Conservation (phyloP, 805 yeast species). For the Lipomyces sp. region DNA sequence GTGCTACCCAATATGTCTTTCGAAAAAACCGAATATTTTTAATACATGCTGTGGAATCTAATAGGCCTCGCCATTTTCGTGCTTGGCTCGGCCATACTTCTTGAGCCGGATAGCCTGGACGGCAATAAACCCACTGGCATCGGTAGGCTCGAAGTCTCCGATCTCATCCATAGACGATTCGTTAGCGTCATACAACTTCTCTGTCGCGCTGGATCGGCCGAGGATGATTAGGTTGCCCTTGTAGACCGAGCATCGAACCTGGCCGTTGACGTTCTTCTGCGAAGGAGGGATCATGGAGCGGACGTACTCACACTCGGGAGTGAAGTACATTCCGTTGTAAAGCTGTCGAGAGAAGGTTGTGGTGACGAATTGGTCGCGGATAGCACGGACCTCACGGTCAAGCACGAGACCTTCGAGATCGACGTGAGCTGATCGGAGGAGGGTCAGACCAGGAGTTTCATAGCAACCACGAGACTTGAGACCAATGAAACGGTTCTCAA, state of each 20-base stretch:
- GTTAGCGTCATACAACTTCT: slow-evolving; percentile 95
- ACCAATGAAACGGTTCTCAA: slow-evolving; percentile 98
- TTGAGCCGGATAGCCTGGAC: slow-evolving; percentile 98
- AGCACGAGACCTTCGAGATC: slow-evolving; percentile 96
- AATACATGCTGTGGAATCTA: slow-evolving; percentile 28
- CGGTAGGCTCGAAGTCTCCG: slow-evolving; percentile 96
- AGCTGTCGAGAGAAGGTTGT: slow-evolving; percentile 86
- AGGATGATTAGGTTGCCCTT: slow-evolving; percentile 83
- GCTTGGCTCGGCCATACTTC: slow-evolving; percentile 95
- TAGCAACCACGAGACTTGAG: slow-evolving; percentile 99
- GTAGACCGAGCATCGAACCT: slow-evolving; percentile 90
- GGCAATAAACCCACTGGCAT: slow-evolving; percentile 95
- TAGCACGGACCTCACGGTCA: slow-evolving; percentile 96
- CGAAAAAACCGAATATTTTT: not conserved
- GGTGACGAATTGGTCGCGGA: slow-evolving; percentile 96
- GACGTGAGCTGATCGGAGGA: slow-evolving; percentile 91
- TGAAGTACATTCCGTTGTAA: slow-evolving; percentile 97
- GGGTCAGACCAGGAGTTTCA: slow-evolving; percentile 97
- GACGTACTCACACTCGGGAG: slow-evolving; percentile 97
- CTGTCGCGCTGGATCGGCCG: slow-evolving; percentile 95
- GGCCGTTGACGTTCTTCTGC: slow-evolving; percentile 93
- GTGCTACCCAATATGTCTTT: not conserved
- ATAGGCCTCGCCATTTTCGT: slow-evolving; percentile 66
- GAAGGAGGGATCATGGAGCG: slow-evolving; percentile 94
- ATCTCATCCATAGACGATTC: slow-evolving; percentile 99